phyloP scores from a whole-genome alignment of 345 rosid species.

The Firmiana major region DNA sequence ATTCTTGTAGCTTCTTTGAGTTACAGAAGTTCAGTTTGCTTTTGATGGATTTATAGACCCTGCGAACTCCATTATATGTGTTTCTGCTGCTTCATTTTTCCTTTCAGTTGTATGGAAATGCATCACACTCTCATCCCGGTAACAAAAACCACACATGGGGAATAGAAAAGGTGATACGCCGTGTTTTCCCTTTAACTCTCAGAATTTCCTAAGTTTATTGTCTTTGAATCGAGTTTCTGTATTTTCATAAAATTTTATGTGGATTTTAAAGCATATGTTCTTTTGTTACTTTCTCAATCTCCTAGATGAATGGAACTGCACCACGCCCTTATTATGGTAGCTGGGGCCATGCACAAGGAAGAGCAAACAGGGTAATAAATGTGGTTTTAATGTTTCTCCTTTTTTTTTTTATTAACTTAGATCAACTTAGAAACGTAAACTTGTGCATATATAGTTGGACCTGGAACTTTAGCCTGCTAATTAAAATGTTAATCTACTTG shows the following conservation, averaged over 20 bases:
- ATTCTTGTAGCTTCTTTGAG: background rate
- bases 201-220: background rate
- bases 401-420: background rate
- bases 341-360: constrained; percentile 19
- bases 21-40: background rate
- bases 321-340: background rate
- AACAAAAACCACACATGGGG: background rate
- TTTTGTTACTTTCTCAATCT: background rate
- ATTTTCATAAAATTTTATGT: background rate
- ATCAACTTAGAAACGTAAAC: background rate
- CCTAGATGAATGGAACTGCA: constrained; percentile 11
- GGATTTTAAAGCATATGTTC: background rate
- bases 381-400: background rate
- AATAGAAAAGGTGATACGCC: background rate
- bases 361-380: constrained; percentile 24
- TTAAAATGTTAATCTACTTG: too few species aligned
- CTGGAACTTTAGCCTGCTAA: too few species aligned
- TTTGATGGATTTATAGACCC: background rate
- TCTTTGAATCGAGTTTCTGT: background rate
- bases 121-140: background rate
- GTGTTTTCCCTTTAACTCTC: background rate
- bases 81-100: background rate
- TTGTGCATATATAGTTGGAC: background rate
- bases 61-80: background rate
- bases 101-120: constrained; percentile 9